phyloP scores from a whole-genome alignment of 1,284 basidiomycete species.

The Ustilago lituana region DNA sequence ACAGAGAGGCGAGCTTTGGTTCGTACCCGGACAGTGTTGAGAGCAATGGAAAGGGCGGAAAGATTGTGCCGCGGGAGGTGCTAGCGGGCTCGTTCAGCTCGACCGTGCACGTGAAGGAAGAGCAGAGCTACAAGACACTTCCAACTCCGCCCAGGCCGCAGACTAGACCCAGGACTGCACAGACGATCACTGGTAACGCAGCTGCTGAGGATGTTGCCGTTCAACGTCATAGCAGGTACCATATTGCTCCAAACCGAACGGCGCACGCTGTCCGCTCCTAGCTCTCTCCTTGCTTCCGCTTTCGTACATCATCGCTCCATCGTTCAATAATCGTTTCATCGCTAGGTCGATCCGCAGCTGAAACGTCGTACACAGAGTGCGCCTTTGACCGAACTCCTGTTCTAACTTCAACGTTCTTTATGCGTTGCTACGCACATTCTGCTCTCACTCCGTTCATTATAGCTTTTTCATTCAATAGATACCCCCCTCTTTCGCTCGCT shows the following conservation, averaged over 20 bases:
- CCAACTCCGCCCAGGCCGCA: conserved; percentile 21
- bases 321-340: too few relatives aligned
- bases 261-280: conserved; percentile 7
- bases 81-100: background rate
- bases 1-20: conserved; percentile 5
- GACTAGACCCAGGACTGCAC: conserved; percentile 28
- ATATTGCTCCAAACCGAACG: background rate
- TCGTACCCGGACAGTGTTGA: background rate
- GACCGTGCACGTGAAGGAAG: background rate
- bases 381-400: conserved; percentile 4
- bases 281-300: too few relatives aligned
- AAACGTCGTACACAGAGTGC: too few relatives aligned
- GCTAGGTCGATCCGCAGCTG: too few relatives aligned
- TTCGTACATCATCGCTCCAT: too few relatives aligned
- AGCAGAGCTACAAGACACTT: conserved; percentile 6
- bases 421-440: too few relatives aligned
- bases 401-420: background rate
- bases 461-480: too few relatives aligned
- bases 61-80: conserved; percentile 7
- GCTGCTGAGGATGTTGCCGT: background rate
- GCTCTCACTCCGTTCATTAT: too few relatives aligned
- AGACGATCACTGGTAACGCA: conserved; percentile 22
- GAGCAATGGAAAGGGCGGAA: background rate
- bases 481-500: background rate
- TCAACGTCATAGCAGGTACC: background rate